A percentile compares a stretch with the other conserved stretches of the same genome.
Evolutionary conservation across 1,284 basidiomycete species (phyloP).

Genomic region (Cystobasidium slooffiae): DNA sequence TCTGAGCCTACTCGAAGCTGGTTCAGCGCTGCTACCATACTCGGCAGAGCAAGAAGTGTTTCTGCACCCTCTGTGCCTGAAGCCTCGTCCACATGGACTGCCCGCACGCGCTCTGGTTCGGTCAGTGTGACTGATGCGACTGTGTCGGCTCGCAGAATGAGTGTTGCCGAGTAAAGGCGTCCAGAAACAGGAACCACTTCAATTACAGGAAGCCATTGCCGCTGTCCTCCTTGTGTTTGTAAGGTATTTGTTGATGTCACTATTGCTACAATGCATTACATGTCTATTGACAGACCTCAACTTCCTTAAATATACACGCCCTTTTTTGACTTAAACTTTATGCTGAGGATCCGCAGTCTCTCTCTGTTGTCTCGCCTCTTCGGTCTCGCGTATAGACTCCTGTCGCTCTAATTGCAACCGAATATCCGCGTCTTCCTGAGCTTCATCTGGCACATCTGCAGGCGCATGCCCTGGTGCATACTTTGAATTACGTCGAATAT

Average conservation of each 20-base stretch:
- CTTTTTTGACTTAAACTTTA: neutral
- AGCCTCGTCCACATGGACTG: no score
- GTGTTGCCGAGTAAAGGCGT: neutral
- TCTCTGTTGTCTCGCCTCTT: slow-evolving; percentile 10
- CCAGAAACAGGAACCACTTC: no score
- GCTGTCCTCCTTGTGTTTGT: no score
- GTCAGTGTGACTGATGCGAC: neutral
- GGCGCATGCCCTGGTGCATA: slow-evolving; percentile 22
- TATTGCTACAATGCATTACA: no score
- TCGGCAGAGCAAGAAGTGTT: neutral
- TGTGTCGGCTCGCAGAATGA: slow-evolving; percentile 12
- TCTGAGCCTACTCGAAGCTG: slow-evolving; percentile 1
- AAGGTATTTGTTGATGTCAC: no score
- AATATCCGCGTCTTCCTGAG: slow-evolving; percentile 19
- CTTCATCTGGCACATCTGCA: neutral
- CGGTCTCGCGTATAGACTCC: slow-evolving; percentile 24
- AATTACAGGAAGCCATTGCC: no score
- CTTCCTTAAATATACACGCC: neutral
- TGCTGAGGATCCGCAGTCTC: neutral
- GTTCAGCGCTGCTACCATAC: neutral
- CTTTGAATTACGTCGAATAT: slow-evolving; percentile 29
- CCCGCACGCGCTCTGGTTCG: neutral
- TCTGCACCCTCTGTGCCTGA: neutral
- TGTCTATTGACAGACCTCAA: no score
- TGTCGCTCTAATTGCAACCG: slow-evolving; percentile 4